Base-by-base conservation (phyloP, 2,329 filamentous ascomycete genomes). In the Leptographium procerum region DNA sequence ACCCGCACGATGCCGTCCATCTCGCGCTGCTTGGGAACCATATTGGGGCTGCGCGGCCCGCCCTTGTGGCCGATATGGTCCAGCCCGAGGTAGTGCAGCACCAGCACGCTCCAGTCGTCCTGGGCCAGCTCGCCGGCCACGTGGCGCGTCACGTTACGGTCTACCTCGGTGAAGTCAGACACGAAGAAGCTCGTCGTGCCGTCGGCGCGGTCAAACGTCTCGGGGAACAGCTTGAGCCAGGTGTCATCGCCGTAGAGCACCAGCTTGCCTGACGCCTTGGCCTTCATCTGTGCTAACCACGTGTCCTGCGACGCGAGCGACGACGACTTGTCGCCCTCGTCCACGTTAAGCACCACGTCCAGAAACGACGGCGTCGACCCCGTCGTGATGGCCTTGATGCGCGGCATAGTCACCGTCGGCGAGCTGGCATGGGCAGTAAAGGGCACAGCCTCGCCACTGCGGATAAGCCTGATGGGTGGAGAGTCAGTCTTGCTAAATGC, bases 131-230 rank as follows among this genome's bases (percentile, higher is more conserved):
- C 92, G 40, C 75, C 75, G 6, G 87, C 80, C 57, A 99, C 78
- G 75, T 99, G 90, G 62, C 94, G 84, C 3, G 94, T 99, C 65
- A 99, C 94, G 70, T 99, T 99, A 69, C 91, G 87, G 73, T 99
- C 94, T 63, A 99, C 95, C 75, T 99, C 91, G 55, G 89, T 95
- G 68, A 96, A 99, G 71, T 99, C 94, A 71, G 94, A 91, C 65
- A 99, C 94, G 72, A 97, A 99, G 72, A 99, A 99, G 74, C 92
- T 97, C 59, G 91, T 91, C 2, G 94, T 99, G 53, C 95, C 94
- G 71, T 99, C 95, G 55, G 85, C 79, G 47, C 91, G 85, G 65
- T 86, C 84, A 73, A 99, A 99, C 53, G 87, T 90, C 19, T 82
- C 84, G 1, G 94, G 94, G 66, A 99, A 99, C 16, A 99, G 78